Percentiles rank a stretch among this genome's conserved stretches.
Conservation (phyloP, 306 rosid species). For the Calophaca sinica region DNA sequence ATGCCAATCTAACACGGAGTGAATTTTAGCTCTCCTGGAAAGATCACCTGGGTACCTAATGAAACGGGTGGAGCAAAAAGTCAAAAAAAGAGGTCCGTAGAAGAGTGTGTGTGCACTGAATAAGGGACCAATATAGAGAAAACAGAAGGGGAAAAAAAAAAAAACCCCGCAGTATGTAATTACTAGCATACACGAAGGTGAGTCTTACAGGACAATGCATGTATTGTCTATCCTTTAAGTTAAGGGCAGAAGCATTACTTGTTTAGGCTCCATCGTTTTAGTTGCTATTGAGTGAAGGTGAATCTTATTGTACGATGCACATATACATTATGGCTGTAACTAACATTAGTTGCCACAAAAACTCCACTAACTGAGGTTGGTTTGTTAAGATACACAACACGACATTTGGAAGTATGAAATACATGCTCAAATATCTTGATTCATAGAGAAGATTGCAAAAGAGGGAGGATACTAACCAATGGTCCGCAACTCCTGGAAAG, state of each 20-base stretch:
- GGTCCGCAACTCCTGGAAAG: conserved; percentile 84
- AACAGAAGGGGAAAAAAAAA: conserved; percentile 21
- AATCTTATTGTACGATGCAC: background rate
- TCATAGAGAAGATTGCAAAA: background rate
- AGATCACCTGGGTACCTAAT: conserved; percentile 90
- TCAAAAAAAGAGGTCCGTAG: background rate
- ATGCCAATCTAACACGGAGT: conserved; percentile 89
- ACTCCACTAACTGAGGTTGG: background rate
- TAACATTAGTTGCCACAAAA: conserved; percentile 5
- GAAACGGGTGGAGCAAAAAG: conserved; percentile 38
- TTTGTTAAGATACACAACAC: background rate
- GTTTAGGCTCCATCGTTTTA: conserved; percentile 8
- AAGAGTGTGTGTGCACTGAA: conserved; percentile 24
- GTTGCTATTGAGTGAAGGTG: conserved; percentile 18
- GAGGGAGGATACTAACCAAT: conserved; percentile 67
- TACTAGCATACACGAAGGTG: background rate
- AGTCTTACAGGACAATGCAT: conserved; percentile 6
- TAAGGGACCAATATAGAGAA: conserved; percentile 1
- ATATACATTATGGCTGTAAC: background rate
- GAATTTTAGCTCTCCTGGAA: conserved; percentile 79
- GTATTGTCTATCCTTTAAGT: background rate
- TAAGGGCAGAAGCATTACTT: conserved; percentile 6
- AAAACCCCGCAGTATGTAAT: background rate
- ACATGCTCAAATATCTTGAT: background rate
- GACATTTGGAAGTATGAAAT: background rate